Conservation (phyloP, 371 early-diverging fungal genomes). For the Lichtheimia ornata region DNA sequence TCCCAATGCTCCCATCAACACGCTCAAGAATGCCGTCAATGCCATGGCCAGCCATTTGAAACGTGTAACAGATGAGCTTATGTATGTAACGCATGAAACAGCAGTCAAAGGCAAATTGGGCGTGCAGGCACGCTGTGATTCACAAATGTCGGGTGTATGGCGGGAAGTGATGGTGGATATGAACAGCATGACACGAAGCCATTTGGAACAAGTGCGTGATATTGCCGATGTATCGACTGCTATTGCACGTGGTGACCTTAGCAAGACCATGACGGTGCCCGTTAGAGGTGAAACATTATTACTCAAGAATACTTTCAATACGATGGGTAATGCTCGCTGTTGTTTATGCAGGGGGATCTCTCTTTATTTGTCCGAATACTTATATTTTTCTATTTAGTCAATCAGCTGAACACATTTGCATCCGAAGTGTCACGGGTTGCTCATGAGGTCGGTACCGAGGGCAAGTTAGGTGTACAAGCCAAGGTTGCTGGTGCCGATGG, state of each 20-base stretch:
- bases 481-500: slow-evolving; percentile 48
- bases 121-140: slow-evolving; percentile 54
- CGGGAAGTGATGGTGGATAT: slow-evolving; percentile 52
- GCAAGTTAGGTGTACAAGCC: slow-evolving; percentile 31
- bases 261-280: slow-evolving; percentile 54
- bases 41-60: slow-evolving; percentile 46
- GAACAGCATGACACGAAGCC: slow-evolving; percentile 27
- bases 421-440: slow-evolving; percentile 42
- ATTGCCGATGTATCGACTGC: slow-evolving; percentile 34
- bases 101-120: slow-evolving; percentile 54
- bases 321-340: slow-evolving; percentile 56
- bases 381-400: slow-evolving; percentile 16
- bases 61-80: slow-evolving; percentile 63
- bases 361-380: neutral
- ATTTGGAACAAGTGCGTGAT: slow-evolving; percentile 32
- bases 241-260: slow-evolving; percentile 33
- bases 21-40: slow-evolving; percentile 62
- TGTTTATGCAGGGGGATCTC: neutral
- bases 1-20: slow-evolving; percentile 26
- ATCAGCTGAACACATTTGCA: slow-evolving; percentile 36
- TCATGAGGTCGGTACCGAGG: slow-evolving; percentile 40
- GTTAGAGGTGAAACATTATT: slow-evolving; percentile 69
- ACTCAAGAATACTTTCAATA: slow-evolving; percentile 73
- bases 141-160: slow-evolving; percentile 57
- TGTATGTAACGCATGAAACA: slow-evolving; percentile 44